A percentile compares a stretch with the other conserved stretches of the same genome.
Evolutionary conservation across 495 filamentous ascomycete genomes (phyloP).

Genomic region (Podospora comata): DNA sequence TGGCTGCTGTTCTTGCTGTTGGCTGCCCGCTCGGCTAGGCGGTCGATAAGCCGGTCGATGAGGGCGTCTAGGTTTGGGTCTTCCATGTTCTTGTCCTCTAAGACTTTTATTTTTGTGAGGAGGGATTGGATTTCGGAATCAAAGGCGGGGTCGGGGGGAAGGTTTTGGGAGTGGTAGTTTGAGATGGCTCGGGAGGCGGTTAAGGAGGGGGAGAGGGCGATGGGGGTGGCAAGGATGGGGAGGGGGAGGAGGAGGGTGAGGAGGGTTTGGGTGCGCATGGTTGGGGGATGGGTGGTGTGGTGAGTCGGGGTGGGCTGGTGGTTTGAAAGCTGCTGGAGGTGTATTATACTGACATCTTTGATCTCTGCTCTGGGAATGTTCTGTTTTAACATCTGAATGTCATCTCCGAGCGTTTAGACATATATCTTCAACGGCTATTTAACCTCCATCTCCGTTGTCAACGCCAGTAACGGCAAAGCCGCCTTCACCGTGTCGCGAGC

Average conservation of each 20-base stretch:
- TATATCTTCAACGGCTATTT: background rate
- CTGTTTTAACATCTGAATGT: background rate
- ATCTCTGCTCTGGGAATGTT: background rate
- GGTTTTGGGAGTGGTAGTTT: background rate
- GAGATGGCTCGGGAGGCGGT: background rate
- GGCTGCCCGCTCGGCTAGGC: conserved; percentile 6
- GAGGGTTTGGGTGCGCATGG: background rate
- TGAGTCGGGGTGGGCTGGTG: background rate
- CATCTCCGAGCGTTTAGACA: background rate
- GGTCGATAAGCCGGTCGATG: conserved; percentile 4
- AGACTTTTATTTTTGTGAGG: background rate
- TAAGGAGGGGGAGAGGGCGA: background rate
- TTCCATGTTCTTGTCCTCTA: background rate
- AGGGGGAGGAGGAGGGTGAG: background rate
- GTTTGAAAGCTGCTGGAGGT: background rate
- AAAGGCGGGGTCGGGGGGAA: background rate
- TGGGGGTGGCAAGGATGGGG: background rate
- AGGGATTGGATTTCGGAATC: background rate
- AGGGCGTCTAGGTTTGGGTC: background rate
- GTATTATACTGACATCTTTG: background rate
- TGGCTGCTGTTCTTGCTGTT: background rate
- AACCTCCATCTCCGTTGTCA: background rate
- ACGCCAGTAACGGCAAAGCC: background rate
- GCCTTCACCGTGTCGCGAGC: background rate
- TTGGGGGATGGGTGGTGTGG: background rate